Evolutionary conservation across 495 filamentous ascomycete species (phyloP), one percentile per base, ranked within the genome.

Genomic region (Trichoderma virens): DNA sequence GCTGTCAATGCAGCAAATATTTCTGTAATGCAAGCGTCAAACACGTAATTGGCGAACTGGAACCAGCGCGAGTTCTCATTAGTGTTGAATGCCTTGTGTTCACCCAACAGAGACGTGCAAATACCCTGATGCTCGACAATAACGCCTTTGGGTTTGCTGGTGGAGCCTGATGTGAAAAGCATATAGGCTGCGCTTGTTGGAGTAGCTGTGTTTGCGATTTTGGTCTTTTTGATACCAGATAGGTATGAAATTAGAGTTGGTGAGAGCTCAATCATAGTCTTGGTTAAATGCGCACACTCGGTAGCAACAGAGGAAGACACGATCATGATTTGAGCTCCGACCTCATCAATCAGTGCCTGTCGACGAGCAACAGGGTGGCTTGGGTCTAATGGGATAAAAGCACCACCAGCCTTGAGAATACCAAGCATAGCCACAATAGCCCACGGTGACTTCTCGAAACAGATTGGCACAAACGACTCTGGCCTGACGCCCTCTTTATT

Each of bases 11-110:
- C 86, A 4, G 86, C 83, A 61, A 90, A 82, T 3, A 88, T 84
- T 62, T 91, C 88, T 2, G 82, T 69, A 18, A 90, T 76, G 59
- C 84, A 83, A 30, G 85, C 81, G 64, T 92, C 89, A 43, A 88
- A 88, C 1, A 85, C 85, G 69, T 85, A 89, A 43, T 84, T 85
- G 3, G 88, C 85, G 62, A 88, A 84, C 65, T 91, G 88, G 67
- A 91, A 78, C 8, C 86, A 80, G 5, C 85, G 74, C 85, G 67
- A 1, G 68, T 74, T 27, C 75, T 66, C 23, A 84, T 65, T 0
- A 61, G 60, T 1, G 78, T 78, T 1, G 83, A 71, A 18, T 73
- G 68, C 23, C 66, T 66, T 1, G 80, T 78, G 0, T 73, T 64
- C 2, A 85, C 68, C 67, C 65, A 64, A 5, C 60, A 25, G 3